Evolutionary conservation across 768 basidiomycete genomes (phyloP).

Genomic region (Dioszegia crocea): DNA sequence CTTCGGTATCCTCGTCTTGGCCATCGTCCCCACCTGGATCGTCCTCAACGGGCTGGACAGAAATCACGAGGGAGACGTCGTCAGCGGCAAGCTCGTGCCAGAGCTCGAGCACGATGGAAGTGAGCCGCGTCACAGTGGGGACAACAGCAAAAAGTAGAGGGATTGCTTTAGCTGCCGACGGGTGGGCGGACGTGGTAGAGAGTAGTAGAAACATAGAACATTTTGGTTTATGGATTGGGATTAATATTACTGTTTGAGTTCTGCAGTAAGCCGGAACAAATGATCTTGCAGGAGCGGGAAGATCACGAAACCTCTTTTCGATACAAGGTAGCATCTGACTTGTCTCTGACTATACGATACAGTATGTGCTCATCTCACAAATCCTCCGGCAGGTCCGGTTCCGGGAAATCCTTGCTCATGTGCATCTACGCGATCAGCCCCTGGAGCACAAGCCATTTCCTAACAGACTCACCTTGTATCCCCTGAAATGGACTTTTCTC

Average conservation of each 20-base stretch:
- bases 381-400: slow-evolving; percentile 27
- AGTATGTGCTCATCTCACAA: neutral
- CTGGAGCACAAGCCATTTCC: neutral
- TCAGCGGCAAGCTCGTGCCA: neutral
- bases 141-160: neutral
- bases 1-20: slow-evolving; percentile 26
- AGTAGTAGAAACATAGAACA: too few species aligned
- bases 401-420: slow-evolving; percentile 45
- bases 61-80: slow-evolving; percentile 16
- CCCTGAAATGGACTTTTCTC: slow-evolving; percentile 42
- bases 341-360: neutral
- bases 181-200: too few species aligned
- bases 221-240: too few species aligned
- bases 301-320: too few species aligned
- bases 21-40: slow-evolving; percentile 27
- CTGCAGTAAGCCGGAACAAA: too few species aligned
- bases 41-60: slow-evolving; percentile 20
- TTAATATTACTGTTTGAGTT: too few species aligned
- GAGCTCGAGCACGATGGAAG: neutral
- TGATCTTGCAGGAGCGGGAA: too few species aligned
- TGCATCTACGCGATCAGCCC: slow-evolving; percentile 26
- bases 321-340: too few species aligned
- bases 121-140: neutral
- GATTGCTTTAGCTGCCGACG: neutral
- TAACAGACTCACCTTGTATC: slow-evolving; percentile 23